These are phyloP conservation scores for Exophiala sideris DNA, from an alignment of 2,329 filamentous ascomycete species.

Conservation along the genomic window DNA sequence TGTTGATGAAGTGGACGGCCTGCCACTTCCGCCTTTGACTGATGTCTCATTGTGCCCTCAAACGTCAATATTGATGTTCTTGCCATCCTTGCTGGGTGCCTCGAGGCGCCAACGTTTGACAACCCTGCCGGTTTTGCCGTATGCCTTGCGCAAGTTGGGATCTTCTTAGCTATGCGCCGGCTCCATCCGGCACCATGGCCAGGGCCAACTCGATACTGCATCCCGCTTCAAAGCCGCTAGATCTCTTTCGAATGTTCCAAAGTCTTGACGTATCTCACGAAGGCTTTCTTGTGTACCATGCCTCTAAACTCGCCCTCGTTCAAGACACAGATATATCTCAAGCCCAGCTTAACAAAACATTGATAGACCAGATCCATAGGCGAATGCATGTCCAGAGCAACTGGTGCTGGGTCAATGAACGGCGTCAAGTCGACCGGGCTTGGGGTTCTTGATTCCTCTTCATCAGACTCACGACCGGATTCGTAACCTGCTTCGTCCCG, in stretches of 20 bases:
- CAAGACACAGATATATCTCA: constrained; percentile 88
- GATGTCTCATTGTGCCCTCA: too few relatives aligned
- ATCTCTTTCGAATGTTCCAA: constrained; percentile 54
- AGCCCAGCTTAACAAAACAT: constrained; percentile 88
- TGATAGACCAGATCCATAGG: constrained; percentile 96
- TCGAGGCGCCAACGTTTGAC: too few relatives aligned
- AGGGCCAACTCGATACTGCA: background rate
- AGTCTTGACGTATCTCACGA: constrained; percentile 90
- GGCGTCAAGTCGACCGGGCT: constrained; percentile 82
- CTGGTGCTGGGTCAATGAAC: constrained; percentile 87
- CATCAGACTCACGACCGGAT: constrained; percentile 56
- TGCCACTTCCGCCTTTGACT: too few relatives aligned
- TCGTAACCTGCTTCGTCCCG: constrained; percentile 26
- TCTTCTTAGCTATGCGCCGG: too few relatives aligned
- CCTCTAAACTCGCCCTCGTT: constrained; percentile 82
- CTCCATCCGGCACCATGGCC: too few relatives aligned
- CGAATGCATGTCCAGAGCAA: constrained; percentile 81
- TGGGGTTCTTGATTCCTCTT: constrained; percentile 56
- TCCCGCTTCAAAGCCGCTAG: background rate
- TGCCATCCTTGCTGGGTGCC: too few relatives aligned
- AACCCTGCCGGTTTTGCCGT: too few relatives aligned
- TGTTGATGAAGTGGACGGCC: too few relatives aligned
- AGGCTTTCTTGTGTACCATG: constrained; percentile 94
- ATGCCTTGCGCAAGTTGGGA: too few relatives aligned
- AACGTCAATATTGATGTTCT: too few relatives aligned